phyloP scores from a whole-genome alignment of 345 rosid genomes.

The Brassica incana region DNA sequence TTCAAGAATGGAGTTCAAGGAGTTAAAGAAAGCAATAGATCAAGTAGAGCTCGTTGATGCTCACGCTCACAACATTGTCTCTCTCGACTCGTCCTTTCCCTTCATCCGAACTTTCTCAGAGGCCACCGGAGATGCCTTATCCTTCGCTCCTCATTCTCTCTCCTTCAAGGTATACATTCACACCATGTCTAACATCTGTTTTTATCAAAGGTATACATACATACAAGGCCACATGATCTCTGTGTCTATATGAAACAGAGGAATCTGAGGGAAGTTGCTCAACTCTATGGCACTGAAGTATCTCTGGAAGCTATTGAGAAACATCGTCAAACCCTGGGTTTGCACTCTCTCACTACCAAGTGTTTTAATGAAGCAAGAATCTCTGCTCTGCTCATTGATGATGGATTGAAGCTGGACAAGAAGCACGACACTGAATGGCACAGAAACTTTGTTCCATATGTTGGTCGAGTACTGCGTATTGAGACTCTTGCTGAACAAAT shows the following conservation, averaged over 20 bases:
- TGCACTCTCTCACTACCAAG: slow-evolving; percentile 48
- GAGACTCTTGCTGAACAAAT: slow-evolving; percentile 81
- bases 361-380: slow-evolving; percentile 76
- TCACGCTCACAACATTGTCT: slow-evolving; percentile 79
- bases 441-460: slow-evolving; percentile 54
- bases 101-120: slow-evolving; percentile 69
- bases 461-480: slow-evolving; percentile 78
- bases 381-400: slow-evolving; percentile 78
- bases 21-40: slow-evolving; percentile 60
- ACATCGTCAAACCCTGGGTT: slow-evolving; percentile 57
- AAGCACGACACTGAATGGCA: slow-evolving; percentile 75
- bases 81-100: slow-evolving; percentile 66
- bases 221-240: background rate
- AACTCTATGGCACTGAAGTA: slow-evolving; percentile 24
- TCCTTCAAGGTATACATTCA: slow-evolving; percentile 64
- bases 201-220: background rate
- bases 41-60: slow-evolving; percentile 60
- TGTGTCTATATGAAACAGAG: slow-evolving; percentile 47
- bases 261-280: slow-evolving; percentile 52
- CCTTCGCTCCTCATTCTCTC: slow-evolving; percentile 64
- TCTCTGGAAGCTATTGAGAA: slow-evolving; percentile 64
- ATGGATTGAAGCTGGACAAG: slow-evolving; percentile 77
- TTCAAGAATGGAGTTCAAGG: slow-evolving; percentile 34
- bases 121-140: slow-evolving; percentile 71
- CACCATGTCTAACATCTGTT: background rate